Base-by-base conservation (phyloP, 345 rosid genomes). In the Salix viminalis region DNA sequence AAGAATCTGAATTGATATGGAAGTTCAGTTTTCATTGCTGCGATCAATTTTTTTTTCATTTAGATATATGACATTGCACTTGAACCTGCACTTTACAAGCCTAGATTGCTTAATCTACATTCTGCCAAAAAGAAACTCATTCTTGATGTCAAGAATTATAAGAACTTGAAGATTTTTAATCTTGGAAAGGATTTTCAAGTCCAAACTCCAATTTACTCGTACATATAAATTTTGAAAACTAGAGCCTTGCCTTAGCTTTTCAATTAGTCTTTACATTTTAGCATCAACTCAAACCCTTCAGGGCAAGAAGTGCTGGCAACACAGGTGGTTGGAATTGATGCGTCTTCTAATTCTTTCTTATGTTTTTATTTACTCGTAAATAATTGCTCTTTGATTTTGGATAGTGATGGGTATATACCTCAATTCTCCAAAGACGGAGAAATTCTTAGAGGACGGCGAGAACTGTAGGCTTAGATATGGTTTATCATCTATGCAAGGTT, bases 401-500 rank as follows among this genome's bases (percentile, higher is more conserved):
- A 26, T 28, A 83, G 83, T 84, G 82, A 96, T 91, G 99, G 98
- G 98, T 60, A 85, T 92, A 84, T 95, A 93, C 72, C 91, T 95
- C 36, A 95, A 98, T 78, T 79, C 97, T 77, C 99, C 99, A 7
- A 95, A 93, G 80, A 93, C 94, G 24, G 97, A 95, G 36, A 95
- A 95, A 69, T 91, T 79, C 77, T 93, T 97, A 6, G 98, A 95
- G 77, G 97, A 95, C 41, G 96, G 96, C 12, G 97, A 88, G 75
- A 93, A 89, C 79, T 84, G 84, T 74, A 83, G 84, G 83, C 85
- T 95, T 24, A 87, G 98, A 83, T 95, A 86, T 86, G 98, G 99
- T 58, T 79, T 95, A 78, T 91, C 98, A 12, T 95, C 98, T 24
- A 95, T 95, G 99, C 98, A 91, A 87, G 99, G 99, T 68, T 93